Base-by-base conservation (phyloP, 2,329 filamentous ascomycete genomes). In the Aspergillus floridensis region DNA sequence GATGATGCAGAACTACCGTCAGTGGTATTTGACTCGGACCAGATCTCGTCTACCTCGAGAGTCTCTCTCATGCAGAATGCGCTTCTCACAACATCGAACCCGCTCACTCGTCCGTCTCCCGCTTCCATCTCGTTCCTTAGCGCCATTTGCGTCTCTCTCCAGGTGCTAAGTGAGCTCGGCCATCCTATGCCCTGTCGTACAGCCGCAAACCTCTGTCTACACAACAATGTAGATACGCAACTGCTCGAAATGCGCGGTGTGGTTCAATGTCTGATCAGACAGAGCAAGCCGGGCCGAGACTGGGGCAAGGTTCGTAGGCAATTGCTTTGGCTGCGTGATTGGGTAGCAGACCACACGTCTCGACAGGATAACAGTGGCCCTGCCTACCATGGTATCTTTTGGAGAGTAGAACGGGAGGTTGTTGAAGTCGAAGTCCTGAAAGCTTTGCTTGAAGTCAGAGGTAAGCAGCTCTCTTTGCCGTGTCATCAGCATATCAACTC, bases 311-410 rank as follows among this genome's bases (percentile, higher is more conserved):
- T 80, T 21, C 77, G 85, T 53, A 70, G 75, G 7, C 80, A 81
- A 63, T 64, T 88, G 12, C 72, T 86, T 7, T 88, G 86, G 86
- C 77, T 88, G 6, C 84, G 82, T 74, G 79, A 81, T 63, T 88
- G 86, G 86, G 81, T 80, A 24, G 74, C 76, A 49, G 63, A 66
- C 22, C 49, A 57, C 16, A 58, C 60, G 19, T 19, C 38, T 3
- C 38, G 6, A 16, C 56, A 63, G 5, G 54, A 64, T 70, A 53
- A 19, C 60, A 52, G 70, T 50, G 71, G 68, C 38, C 65, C 72
- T 22, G 66, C 70, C 35, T 80, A 78, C 29, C 72, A 74, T 61
- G 78, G 79, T 19, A 64, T 80, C 38, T 79, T 80, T 53, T 84
- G 84, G 57, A 80, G 78, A 64, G 74, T 86, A 48, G 70, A 78